Evolutionary conservation across 1,284 basidiomycete genomes (phyloP), one percentile per base, ranked within the genome.

Genomic region (Tremellales sp.): DNA sequence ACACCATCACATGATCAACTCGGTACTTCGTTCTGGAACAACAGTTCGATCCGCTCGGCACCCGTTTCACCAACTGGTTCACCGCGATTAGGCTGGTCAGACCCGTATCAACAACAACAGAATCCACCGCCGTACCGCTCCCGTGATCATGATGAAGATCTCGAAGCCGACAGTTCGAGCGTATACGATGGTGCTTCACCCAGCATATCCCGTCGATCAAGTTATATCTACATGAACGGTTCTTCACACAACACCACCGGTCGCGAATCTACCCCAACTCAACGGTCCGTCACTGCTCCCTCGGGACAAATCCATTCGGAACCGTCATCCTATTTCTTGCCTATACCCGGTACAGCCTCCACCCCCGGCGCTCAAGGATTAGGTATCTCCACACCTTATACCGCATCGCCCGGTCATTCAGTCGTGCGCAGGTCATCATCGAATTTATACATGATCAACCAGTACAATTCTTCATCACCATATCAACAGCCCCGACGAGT

Each of bases 161-260:
- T 56, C 12, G 59, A 64, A 25, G 36, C 46, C 25, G 57, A 47
- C 27, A 45, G 49, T 21, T 37, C 12, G 15, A 40, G 10, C 23
- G 36, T 40, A 19, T 24, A 40, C 1, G 45, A 52, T 13, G 10
- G 23, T 4, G 48, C 51, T 8, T 58, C 64, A 7, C 64, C 66
- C 0, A 61, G 49, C 13, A 43, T 70, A 11, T 72, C 67, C 7
- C 51, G 69, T 21, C 53, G 67, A 17, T 62, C 62, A 7, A 61
- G 57, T 27, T 64, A 64, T 46, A 62, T 57, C 47, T 60, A 61
- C 35, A 64, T 64, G 60, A 57, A 59, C 43, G 49, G 46, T 23
- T n/a, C n/a, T n/a, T n/a, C n/a, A n/a, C n/a, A n/a, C n/a, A 13
- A 36, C 25, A 48, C 35, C n/a, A 44, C 46, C 35, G 52, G 39